Percentiles rank a stretch among this genome's conserved stretches.
Conservation (phyloP, 2,329 filamentous ascomycete species). For the Scytalidium lignicola region DNA sequence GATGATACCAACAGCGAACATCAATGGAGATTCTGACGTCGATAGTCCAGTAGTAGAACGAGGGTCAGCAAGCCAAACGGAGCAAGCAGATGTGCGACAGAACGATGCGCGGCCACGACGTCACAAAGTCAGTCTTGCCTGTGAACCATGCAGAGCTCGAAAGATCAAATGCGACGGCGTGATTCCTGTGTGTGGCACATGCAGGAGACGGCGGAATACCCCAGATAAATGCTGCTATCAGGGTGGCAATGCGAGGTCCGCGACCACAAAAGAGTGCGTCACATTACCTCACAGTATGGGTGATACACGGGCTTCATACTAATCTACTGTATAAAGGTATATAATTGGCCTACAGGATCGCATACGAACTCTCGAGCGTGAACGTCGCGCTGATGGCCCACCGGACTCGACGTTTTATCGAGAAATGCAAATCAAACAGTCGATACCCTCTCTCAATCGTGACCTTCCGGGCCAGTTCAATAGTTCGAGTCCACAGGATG, state of each 20-base stretch:
- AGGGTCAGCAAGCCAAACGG: background rate
- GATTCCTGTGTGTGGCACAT: background rate
- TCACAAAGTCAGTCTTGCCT: constrained; percentile 63
- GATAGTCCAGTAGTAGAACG: background rate
- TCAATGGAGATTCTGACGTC: background rate
- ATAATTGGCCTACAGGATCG: constrained; percentile 23
- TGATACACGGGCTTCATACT: background rate
- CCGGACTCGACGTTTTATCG: background rate
- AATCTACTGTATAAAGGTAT: constrained; percentile 7
- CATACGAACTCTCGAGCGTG: constrained; percentile 23
- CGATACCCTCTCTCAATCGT: no score
- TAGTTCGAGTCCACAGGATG: constrained; percentile 7
- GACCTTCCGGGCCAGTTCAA: background rate
- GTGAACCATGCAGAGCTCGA: constrained; percentile 77
- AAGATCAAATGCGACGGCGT: constrained; percentile 80
- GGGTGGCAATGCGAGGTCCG: background rate
- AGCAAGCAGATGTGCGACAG: background rate
- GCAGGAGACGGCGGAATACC: background rate
- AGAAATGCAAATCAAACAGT: no score
- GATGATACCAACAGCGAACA: background rate
- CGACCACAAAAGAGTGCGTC: background rate
- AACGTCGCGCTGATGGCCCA: constrained; percentile 12
- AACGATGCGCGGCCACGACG: background rate
- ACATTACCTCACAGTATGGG: background rate
- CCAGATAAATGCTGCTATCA: background rate